Evolutionary conservation across 2,329 filamentous ascomycete genomes (phyloP).

Genomic region (Colletotrichum plurivorum): DNA sequence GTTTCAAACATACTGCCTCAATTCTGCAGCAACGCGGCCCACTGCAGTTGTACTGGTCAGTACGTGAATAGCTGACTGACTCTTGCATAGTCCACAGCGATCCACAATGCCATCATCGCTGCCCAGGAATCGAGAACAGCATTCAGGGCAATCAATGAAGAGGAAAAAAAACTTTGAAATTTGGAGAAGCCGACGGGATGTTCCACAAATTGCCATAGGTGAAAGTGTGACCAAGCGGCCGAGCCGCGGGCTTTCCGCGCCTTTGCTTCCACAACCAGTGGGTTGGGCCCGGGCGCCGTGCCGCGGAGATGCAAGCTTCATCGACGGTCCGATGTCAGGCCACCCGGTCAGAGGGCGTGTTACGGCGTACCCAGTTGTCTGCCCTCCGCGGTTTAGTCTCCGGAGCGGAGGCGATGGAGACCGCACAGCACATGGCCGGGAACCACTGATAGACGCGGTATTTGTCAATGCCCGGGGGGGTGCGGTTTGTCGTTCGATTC

Average conservation of each 20-base stretch:
- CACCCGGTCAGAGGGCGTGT: slow-evolving; percentile 19
- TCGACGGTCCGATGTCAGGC: slow-evolving; percentile 35
- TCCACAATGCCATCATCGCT: no score
- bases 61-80: no score
- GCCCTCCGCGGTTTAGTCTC: slow-evolving; percentile 30
- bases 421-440: not conserved
- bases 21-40: not conserved
- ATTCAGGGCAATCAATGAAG: not conserved
- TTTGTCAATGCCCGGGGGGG: slow-evolving; percentile 29
- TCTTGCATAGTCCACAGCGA: no score
- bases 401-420: slow-evolving; percentile 2
- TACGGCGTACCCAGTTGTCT: slow-evolving; percentile 28
- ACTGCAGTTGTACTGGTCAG: no score
- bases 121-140: no score
- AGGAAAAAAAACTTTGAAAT: not conserved
- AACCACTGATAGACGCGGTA: slow-evolving; percentile 16
- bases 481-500: not conserved
- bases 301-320: slow-evolving; percentile 36
- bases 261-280: not conserved
- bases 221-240: not conserved
- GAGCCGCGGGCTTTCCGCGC: not conserved
- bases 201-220: not conserved
- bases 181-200: not conserved
- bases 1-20: not conserved
- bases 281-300: not conserved